Conservation (phyloP, 805 yeast genomes). For the Teunomyces barrocoloradensis region DNA sequence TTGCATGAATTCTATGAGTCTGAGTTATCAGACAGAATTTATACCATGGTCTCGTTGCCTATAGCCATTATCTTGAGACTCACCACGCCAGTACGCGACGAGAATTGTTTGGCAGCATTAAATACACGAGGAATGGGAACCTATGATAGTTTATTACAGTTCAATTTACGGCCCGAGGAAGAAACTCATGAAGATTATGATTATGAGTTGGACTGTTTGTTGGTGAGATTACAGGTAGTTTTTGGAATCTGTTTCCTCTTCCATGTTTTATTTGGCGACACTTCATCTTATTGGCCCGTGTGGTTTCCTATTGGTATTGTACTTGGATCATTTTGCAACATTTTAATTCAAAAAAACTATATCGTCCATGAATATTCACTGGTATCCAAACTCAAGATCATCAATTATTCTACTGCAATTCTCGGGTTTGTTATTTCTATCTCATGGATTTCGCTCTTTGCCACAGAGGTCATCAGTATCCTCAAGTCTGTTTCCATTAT, state of each 20-base stretch:
- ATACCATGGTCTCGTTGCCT: constrained; percentile 19
- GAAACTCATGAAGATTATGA: constrained; percentile 10
- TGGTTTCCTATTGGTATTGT: constrained; percentile 12
- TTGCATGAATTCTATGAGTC: constrained; percentile 11
- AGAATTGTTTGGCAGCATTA: constrained; percentile 7
- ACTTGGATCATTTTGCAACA: constrained; percentile 5
- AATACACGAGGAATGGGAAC: constrained; percentile 2
- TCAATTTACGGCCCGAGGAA: constrained; percentile 1
- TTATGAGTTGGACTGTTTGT: constrained; percentile 16
- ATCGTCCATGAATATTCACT: background rate
- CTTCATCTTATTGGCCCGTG: constrained; percentile 9
- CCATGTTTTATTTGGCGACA: constrained; percentile 11
- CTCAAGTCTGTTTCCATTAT: constrained; percentile 60
- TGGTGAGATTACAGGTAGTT: constrained; percentile 28
- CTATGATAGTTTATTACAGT: constrained; percentile 1
- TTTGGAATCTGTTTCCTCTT: constrained; percentile 26
- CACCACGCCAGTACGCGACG: constrained; percentile 34
- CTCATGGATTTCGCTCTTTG: constrained; percentile 65
- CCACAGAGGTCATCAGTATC: constrained; percentile 65
- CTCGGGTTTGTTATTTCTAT: constrained; percentile 68
- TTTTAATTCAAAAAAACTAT: constrained; percentile 8
- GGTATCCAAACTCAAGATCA: constrained; percentile 6
- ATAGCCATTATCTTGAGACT: constrained; percentile 23
- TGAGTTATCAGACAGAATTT: constrained; percentile 11
- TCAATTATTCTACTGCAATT: constrained; percentile 31